Conservation (phyloP, 2,329 filamentous ascomycete species). For the Colletotrichum sp. region DNA sequence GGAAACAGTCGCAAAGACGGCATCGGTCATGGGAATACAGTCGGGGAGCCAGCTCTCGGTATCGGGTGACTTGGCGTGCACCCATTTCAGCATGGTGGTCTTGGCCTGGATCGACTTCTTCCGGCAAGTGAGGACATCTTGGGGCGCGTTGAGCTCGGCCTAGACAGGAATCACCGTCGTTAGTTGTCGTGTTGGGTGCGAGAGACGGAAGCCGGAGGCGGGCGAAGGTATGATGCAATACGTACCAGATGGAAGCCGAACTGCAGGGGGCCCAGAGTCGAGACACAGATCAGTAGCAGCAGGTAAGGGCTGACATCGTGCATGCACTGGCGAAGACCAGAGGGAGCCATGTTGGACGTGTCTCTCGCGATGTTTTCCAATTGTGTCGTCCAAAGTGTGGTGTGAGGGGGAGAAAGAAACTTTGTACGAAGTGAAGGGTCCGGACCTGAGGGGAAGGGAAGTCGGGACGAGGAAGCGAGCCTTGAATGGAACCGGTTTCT, state of each 20-base stretch:
- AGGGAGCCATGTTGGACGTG: constrained; percentile 33
- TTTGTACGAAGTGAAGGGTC: neutral
- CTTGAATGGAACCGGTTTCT: neutral
- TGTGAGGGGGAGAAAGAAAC: neutral
- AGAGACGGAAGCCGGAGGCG: neutral
- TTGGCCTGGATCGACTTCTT: constrained; percentile 48
- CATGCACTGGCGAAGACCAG: constrained; percentile 42
- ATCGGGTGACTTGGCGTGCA: constrained; percentile 27
- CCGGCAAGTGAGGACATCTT: constrained; percentile 90
- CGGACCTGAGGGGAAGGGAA: neutral
- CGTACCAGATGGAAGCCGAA: constrained; percentile 92
- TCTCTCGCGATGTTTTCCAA: neutral
- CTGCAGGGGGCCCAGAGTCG: constrained; percentile 86
- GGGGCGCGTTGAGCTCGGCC: constrained; percentile 94
- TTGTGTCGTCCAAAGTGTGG: neutral
- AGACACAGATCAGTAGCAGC: constrained; percentile 73
- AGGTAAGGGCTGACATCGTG: constrained; percentile 74
- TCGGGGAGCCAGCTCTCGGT: constrained; percentile 56
- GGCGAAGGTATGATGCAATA: constrained; percentile 16
- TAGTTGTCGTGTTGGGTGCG: neutral
- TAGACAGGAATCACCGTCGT: constrained; percentile 34
- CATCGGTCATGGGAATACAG: constrained; percentile 87
- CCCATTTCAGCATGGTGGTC: constrained; percentile 27
- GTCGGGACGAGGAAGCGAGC: constrained; percentile 9
- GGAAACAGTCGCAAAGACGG: constrained; percentile 83